These are phyloP conservation scores for Talaromyces liani DNA, from an alignment of 495 filamentous ascomycete genomes.

Conservation along the genomic window DNA sequence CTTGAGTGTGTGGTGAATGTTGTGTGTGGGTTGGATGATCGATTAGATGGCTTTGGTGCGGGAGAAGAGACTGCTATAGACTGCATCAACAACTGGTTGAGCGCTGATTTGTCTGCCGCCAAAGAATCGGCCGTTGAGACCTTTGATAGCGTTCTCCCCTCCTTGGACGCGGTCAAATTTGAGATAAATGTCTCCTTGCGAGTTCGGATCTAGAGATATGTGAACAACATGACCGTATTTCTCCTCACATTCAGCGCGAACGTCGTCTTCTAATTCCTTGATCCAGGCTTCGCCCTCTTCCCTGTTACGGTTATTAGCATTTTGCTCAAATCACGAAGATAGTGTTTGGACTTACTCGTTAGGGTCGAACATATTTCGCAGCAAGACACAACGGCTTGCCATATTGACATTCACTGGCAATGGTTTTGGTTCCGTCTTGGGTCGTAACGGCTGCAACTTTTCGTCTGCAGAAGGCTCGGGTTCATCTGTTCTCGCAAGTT, in stretches of 20 bases:
- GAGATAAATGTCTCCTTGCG: slow-evolving; percentile 92
- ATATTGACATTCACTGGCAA: slow-evolving; percentile 81
- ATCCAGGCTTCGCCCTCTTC: slow-evolving; percentile 84
- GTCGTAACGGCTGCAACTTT: slow-evolving; percentile 63
- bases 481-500: slow-evolving; percentile 94
- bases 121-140: slow-evolving; percentile 94
- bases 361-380: slow-evolving; percentile 94
- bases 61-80: slow-evolving; percentile 96
- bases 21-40: background rate
- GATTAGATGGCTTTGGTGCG: slow-evolving; percentile 62
- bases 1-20: background rate
- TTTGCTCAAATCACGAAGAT: background rate
- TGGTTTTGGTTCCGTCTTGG: slow-evolving; percentile 74
- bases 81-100: slow-evolving; percentile 91
- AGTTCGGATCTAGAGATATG: slow-evolving; percentile 90
- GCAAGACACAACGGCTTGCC: slow-evolving; percentile 88
- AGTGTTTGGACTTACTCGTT: slow-evolving; percentile 60
- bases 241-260: slow-evolving; percentile 83
- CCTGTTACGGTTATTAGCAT: slow-evolving; percentile 49
- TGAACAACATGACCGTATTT: slow-evolving; percentile 99
- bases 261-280: slow-evolving; percentile 91
- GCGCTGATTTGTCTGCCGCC: slow-evolving; percentile 84
- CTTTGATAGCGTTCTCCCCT: slow-evolving; percentile 95
- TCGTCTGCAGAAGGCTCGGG: slow-evolving; percentile 55
- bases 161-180: slow-evolving; percentile 94